A percentile compares a stretch with the other conserved stretches of the same genome.
Evolutionary conservation across 352 stramenopile species (phyloP).

Genomic region (Globisporangium carolinianum): DNA sequence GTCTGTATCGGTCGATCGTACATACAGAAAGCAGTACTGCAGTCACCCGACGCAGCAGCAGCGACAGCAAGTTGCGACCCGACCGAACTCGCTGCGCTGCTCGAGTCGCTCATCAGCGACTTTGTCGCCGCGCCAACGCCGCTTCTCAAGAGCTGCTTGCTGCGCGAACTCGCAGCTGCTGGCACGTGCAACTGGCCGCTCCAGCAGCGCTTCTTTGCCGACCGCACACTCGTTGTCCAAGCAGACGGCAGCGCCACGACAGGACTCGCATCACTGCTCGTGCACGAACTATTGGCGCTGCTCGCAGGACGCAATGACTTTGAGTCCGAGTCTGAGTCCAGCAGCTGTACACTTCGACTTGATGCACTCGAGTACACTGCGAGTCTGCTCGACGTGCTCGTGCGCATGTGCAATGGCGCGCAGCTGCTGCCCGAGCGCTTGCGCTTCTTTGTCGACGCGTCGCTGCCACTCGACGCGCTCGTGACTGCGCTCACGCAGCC

Average conservation of each 20-base stretch:
- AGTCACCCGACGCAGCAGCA: neutral
- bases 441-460: constrained; percentile 16
- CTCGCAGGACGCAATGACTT: neutral
- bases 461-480: constrained; percentile 6
- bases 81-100: constrained; percentile 19
- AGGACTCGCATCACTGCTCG: constrained; percentile 23
- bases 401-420: constrained; percentile 18
- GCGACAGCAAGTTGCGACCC: constrained; percentile 8
- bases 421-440: constrained; percentile 16
- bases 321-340: neutral
- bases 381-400: constrained; percentile 17
- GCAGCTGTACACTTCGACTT: constrained; percentile 2
- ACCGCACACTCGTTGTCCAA: constrained; percentile 18
- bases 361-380: constrained; percentile 21
- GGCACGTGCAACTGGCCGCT: constrained; percentile 22
- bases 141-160: constrained; percentile 18
- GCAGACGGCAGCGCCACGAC: constrained; percentile 7
- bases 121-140: constrained; percentile 14
- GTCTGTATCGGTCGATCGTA: neutral
- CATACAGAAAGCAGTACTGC: constrained; percentile 7
- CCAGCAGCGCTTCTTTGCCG: constrained; percentile 44
- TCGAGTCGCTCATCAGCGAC: constrained; percentile 30
- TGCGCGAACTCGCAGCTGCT: constrained; percentile 42
- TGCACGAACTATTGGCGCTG: constrained; percentile 26
- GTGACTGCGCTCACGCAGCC: constrained; percentile 10